Conservation (phyloP, 1,284 basidiomycete genomes). For the Ganoderma boninense region DNA sequence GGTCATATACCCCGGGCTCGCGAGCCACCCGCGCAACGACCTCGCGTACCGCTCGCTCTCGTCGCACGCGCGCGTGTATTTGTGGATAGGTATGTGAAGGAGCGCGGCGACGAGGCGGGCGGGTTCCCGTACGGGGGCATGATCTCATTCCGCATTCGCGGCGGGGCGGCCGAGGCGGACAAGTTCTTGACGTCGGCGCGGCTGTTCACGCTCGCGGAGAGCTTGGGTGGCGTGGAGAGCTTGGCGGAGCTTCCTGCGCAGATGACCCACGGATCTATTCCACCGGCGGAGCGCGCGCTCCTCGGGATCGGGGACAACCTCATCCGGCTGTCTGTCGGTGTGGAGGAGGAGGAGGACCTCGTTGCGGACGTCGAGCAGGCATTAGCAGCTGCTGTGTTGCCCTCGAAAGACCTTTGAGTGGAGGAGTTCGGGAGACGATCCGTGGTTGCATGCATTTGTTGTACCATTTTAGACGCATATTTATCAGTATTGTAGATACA, state of each 20-base stretch:
- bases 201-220: constrained; percentile 90
- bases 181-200: constrained; percentile 75
- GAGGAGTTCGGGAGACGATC: background rate
- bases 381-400: constrained; percentile 54
- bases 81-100: constrained; percentile 54
- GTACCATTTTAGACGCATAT: constrained; percentile 13
- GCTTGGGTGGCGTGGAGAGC: constrained; percentile 91
- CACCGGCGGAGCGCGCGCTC: constrained; percentile 69
- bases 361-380: constrained; percentile 72
- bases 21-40: constrained; percentile 63
- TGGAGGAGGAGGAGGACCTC: constrained; percentile 90
- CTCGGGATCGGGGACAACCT: constrained; percentile 87
- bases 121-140: constrained; percentile 91
- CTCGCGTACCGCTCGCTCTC: constrained; percentile 73
- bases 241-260: constrained; percentile 84
- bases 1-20: constrained; percentile 90
- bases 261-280: constrained; percentile 89
- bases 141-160: constrained; percentile 77
- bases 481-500: constrained; percentile 10
- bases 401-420: constrained; percentile 13
- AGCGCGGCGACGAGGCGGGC: constrained; percentile 43
- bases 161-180: constrained; percentile 63
- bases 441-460: background rate
- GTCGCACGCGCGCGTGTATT: constrained; percentile 73
- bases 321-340: constrained; percentile 86